Evolutionary conservation across 1,139 yeast species (phyloP).

Genomic region (Eremothecium sinecaudum): DNA sequence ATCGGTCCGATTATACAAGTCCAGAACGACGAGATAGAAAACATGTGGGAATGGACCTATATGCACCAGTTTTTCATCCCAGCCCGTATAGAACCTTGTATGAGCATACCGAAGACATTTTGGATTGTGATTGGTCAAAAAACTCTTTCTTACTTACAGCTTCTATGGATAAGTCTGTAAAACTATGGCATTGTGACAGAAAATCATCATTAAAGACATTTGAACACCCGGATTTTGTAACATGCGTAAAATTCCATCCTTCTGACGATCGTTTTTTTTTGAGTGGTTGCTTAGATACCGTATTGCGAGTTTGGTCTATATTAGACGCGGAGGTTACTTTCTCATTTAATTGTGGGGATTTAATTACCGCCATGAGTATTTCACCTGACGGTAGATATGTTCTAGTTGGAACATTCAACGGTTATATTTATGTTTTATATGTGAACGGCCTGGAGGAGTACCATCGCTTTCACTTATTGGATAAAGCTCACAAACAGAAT

Average conservation of each 20-base stretch:
- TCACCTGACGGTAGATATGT: slow-evolving; percentile 45
- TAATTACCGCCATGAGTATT: slow-evolving; percentile 25
- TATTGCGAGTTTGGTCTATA: slow-evolving; percentile 75
- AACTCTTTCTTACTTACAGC: slow-evolving; percentile 74
- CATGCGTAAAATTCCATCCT: slow-evolving; percentile 76
- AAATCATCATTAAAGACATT: slow-evolving; percentile 55
- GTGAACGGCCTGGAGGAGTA: slow-evolving; percentile 54
- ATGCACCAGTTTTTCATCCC: slow-evolving; percentile 78
- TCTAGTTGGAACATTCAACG: slow-evolving; percentile 76
- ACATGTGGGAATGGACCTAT: slow-evolving; percentile 13
- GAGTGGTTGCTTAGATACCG: slow-evolving; percentile 74
- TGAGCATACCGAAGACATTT: slow-evolving; percentile 63
- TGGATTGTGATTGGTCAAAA: slow-evolving; percentile 80
- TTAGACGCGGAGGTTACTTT: slow-evolving; percentile 45
- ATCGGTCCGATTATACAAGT: slow-evolving; percentile 2
- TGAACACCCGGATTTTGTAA: slow-evolving; percentile 70
- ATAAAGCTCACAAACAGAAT: slow-evolving; percentile 21
- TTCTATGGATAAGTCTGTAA: slow-evolving; percentile 78
- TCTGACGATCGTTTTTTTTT: slow-evolving; percentile 79
- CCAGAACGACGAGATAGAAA: slow-evolving; percentile 6
- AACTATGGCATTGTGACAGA: slow-evolving; percentile 77
- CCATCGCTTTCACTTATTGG: slow-evolving; percentile 46
- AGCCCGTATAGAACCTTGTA: slow-evolving; percentile 49
- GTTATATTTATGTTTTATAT: slow-evolving; percentile 52
- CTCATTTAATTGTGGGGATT: slow-evolving; percentile 26